Base-by-base conservation (phyloP, 129 eudicot species). In the Glebionis coronaria region DNA sequence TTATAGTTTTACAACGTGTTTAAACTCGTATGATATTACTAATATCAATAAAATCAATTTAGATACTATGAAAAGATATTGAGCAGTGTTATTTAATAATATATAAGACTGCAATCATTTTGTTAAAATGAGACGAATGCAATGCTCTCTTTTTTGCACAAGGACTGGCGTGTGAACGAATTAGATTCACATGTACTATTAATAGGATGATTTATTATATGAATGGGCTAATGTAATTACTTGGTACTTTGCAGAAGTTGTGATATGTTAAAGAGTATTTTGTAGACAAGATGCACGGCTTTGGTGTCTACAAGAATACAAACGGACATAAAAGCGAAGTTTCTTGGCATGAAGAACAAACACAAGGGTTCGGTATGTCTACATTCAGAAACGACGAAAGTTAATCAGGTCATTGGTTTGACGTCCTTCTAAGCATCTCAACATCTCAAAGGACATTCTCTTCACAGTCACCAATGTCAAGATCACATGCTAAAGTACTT, bases 281-380 rank as follows among this genome's bases (percentile, higher is more conserved):
- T 70, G 87, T 87, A 16, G 95, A 87, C 81, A 76, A 61, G 79
- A 87, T 87, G 89, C 95, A 87, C 61, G 95, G 95, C 68, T 87
- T 83, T 44, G 89, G 87, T 44, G 87, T 85, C n/a, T n/a, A n/a
- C n/a, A n/a, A n/a, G n/a, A 47, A 51, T 74, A 87, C 81, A 38
- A 83, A 85, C 52, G 92, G 89, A 9, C 96, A 88, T 79, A 80
- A 82, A 16, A 85, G 85, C 18, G 96, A 88, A 31, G 96, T 92
- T 52, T 85, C 85, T 27, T 88, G 96, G 96, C 96, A 88, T 58
- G 96, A n/a, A n/a, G n/a, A n/a, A n/a, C n/a, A n/a, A n/a, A n/a
- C n/a, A n/a, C n/a, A n/a, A n/a, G n/a, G n/a, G n/a, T n/a, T n/a
- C n/a, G n/a, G n/a, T n/a, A n/a, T n/a, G n/a, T n/a, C 85, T 60